Evolutionary conservation across 2,329 filamentous ascomycete species (phyloP).

Genomic region (Cladosporium halotolerans): DNA sequence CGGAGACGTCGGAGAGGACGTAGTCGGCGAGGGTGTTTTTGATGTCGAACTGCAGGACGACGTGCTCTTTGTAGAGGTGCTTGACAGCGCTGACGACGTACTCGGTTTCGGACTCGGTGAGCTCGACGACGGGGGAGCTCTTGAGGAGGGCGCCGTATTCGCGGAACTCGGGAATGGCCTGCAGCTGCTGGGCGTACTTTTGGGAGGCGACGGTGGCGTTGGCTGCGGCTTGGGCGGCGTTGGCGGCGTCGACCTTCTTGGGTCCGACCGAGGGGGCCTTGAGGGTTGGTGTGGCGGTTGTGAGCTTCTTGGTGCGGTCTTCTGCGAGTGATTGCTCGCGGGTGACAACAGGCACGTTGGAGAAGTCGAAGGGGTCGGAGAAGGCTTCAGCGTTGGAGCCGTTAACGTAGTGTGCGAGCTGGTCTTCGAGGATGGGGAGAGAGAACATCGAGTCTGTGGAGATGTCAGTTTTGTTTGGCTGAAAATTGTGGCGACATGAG

Average conservation of each 20-base stretch:
- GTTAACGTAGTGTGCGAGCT: constrained; percentile 95
- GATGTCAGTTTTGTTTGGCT: constrained; percentile 18
- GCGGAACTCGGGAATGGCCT: constrained; percentile 84
- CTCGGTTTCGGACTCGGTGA: constrained; percentile 95
- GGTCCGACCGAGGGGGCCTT: constrained; percentile 83
- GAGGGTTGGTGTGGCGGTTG: constrained; percentile 82
- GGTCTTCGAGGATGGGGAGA: constrained; percentile 89
- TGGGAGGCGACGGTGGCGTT: constrained; percentile 75
- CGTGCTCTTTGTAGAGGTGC: constrained; percentile 94
- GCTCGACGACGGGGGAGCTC: constrained; percentile 76
- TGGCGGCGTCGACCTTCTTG: constrained; percentile 63
- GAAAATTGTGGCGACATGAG: background rate
- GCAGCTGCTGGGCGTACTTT: constrained; percentile 80
- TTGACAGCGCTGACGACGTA: constrained; percentile 93
- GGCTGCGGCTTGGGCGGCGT: constrained; percentile 62
- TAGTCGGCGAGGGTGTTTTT: constrained; percentile 95
- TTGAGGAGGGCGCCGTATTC: constrained; percentile 88
- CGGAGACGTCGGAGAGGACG: constrained; percentile 80
- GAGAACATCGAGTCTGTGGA: constrained; percentile 83
- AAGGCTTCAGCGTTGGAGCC: constrained; percentile 85
- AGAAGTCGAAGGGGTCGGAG: constrained; percentile 78
- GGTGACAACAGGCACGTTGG: constrained; percentile 84
- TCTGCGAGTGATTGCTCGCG: constrained; percentile 94
- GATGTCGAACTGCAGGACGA: constrained; percentile 93
- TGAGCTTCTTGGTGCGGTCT: constrained; percentile 95